Conservation (phyloP, 192 early-diverging fungal genomes). For the Coemansia erecta region DNA sequence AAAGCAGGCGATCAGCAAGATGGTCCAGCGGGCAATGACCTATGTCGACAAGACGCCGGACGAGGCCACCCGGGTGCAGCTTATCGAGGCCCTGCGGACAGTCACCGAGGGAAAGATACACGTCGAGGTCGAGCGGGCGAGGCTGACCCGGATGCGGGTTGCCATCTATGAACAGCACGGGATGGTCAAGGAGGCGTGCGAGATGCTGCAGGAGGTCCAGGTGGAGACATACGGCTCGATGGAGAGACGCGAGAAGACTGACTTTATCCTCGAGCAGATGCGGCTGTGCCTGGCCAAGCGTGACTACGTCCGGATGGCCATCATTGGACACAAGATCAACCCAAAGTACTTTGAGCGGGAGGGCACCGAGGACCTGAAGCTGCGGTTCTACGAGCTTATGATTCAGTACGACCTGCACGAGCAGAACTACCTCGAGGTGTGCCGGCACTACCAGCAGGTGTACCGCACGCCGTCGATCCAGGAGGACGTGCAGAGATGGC, state of each 20-base stretch:
- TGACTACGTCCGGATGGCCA: slow-evolving; percentile 88
- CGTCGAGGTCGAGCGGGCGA: slow-evolving; percentile 97
- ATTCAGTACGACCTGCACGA: slow-evolving; percentile 92
- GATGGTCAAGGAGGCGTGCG: slow-evolving; percentile 85
- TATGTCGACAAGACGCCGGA: slow-evolving; percentile 85
- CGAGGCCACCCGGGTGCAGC: slow-evolving; percentile 78
- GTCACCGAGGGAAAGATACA: slow-evolving; percentile 99
- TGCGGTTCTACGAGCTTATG: slow-evolving; percentile 96
- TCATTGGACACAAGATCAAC: slow-evolving; percentile 95
- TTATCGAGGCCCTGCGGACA: slow-evolving; percentile 89
- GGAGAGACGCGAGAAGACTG: slow-evolving; percentile 98
- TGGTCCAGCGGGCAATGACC: slow-evolving; percentile 91
- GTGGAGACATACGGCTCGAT: slow-evolving; percentile 99
- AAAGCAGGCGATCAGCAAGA: slow-evolving; percentile 91
- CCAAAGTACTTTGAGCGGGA: slow-evolving; percentile 87
- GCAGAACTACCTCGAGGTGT: slow-evolving; percentile 82
- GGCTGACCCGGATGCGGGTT: slow-evolving; percentile 85
- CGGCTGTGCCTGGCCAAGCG: slow-evolving; percentile 88
- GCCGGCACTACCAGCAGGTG: slow-evolving; percentile 90
- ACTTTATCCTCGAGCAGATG: slow-evolving; percentile 99
- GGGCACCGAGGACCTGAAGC: slow-evolving; percentile 75
- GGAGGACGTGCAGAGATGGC: slow-evolving; percentile 75
- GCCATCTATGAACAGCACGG: slow-evolving; percentile 91
- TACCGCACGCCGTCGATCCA: slow-evolving; percentile 83
- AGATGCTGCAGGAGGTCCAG: slow-evolving; percentile 95